Conservation (phyloP, 768 basidiomycete species). For the Tricholoma hemisulphureum region DNA sequence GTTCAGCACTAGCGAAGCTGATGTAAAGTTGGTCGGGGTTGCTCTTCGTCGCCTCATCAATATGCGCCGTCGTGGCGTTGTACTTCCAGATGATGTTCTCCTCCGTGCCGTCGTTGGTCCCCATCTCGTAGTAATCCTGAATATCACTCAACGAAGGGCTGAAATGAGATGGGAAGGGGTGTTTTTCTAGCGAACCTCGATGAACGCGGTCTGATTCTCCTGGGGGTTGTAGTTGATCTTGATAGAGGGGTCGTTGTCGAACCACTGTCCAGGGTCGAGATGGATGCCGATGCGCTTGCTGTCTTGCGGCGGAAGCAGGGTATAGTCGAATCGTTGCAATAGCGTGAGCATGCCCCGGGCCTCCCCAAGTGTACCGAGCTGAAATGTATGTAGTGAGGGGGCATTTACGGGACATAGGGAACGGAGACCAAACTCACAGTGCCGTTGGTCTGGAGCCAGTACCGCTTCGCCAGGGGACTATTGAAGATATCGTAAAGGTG, state of each 20-base stretch:
- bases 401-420: not conserved
- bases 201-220: conserved; percentile 39
- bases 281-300: conserved; percentile 44
- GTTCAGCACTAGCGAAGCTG: conserved; percentile 46
- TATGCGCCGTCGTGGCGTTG: conserved; percentile 39
- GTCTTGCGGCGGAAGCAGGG: conserved; percentile 37
- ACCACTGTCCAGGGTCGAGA: conserved; percentile 43
- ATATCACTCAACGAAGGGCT: not conserved
- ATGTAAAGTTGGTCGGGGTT: conserved; percentile 45
- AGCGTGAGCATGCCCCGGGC: conserved; percentile 52
- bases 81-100: conserved; percentile 45
- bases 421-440: conserved; percentile 25
- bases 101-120: conserved; percentile 29
- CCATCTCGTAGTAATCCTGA: conserved; percentile 43
- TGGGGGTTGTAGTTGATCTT: conserved; percentile 42
- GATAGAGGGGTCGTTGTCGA: conserved; percentile 47
- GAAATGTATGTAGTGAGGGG: not conserved
- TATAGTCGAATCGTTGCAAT: conserved; percentile 47
- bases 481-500: conserved; percentile 41
- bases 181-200: conserved; percentile 42
- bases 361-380: conserved; percentile 51
- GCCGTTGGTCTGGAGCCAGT: conserved; percentile 49
- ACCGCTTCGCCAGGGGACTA: conserved; percentile 36
- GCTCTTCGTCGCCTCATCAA: conserved; percentile 38
- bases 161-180: not conserved